Evolutionary conservation across 768 basidiomycete species (phyloP), one percentile per base, ranked within the genome.

Genomic region (Trametes maxima): DNA sequence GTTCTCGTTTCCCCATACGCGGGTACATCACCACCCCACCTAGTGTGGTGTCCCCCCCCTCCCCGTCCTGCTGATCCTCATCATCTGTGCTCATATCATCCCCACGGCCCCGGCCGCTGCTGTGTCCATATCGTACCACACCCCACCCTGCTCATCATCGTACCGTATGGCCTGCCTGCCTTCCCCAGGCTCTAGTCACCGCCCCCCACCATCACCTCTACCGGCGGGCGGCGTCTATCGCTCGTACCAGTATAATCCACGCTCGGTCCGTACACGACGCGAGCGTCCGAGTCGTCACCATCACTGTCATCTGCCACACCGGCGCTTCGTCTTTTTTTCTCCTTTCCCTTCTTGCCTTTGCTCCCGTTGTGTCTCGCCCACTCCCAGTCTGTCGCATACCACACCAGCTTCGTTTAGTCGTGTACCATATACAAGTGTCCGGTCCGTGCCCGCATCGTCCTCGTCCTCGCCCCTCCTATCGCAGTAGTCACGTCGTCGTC

Each of bases 211-310:
- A n/a, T n/a, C n/a, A n/a, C n/a, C n/a, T n/a, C n/a, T n/a, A n/a
- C n/a, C n/a, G n/a, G 33, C 37, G 35, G 21, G 59, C 51, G 46
- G 54, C 60, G 60, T 40, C 54, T 55, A 48, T 39, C 37, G 40
- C 54, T 61, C 59, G 60, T 61, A 61, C 45, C 47, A 61, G 60
- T 61, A 61, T 61, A 61, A 61, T 61, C 43, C 33, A 22, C 47
- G 44, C 25, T 37, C 42, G 28, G 10, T 36, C 13, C 40, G n/a
- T 42, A 13, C 35, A 19, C 19, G 13, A 13, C 35, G 35, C 19
- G 13, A 13, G 6, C 35, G 50, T n/a, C n/a, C n/a, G n/a, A n/a
- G n/a, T n/a, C n/a, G n/a, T n/a, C n/a, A n/a, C n/a, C n/a, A n/a
- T n/a, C 50, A 13, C 35, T 3, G 19, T 12, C 49, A 44, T 44